These are phyloP conservation scores for Calophaca sinica DNA, from an alignment of 306 rosid genomes.

Conservation along the genomic window DNA sequence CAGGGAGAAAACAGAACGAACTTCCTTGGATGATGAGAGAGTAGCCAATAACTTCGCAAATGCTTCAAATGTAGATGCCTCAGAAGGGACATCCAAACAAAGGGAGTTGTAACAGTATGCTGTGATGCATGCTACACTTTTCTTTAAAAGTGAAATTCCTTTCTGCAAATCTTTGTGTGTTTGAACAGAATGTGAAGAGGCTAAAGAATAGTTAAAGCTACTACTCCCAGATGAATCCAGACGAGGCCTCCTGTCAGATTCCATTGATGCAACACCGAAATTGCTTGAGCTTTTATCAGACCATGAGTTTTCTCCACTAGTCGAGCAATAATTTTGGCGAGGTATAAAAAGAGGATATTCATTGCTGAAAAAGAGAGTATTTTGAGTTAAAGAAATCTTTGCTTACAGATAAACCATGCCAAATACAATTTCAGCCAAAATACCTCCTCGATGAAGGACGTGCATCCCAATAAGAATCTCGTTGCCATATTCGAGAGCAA, in stretches of 20 bases:
- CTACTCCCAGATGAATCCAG: slow-evolving; percentile 78
- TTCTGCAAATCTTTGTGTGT: slow-evolving; percentile 88
- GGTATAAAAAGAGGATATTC: slow-evolving; percentile 97
- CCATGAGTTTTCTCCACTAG: slow-evolving; percentile 90
- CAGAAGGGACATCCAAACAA: slow-evolving; percentile 83
- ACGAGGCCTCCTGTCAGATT: slow-evolving; percentile 82
- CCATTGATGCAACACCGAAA: slow-evolving; percentile 94
- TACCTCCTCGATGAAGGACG: slow-evolving; percentile 91
- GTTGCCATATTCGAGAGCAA: slow-evolving; percentile 97
- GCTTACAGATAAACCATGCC: slow-evolving; percentile 36
- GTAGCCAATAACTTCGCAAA: slow-evolving; percentile 84
- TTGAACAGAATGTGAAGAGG: slow-evolving; percentile 82
- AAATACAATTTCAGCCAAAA: slow-evolving; percentile 37
- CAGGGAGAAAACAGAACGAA: slow-evolving; percentile 73
- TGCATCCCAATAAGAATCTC: slow-evolving; percentile 90
- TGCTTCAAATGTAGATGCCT: slow-evolving; percentile 94
- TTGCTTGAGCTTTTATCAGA: slow-evolving; percentile 92
- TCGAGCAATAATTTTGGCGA: slow-evolving; percentile 87
- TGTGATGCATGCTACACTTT: slow-evolving; percentile 92
- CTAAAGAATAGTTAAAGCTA: slow-evolving; percentile 81
- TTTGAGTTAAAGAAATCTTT: slow-evolving; percentile 45
- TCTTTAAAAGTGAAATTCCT: slow-evolving; percentile 92
- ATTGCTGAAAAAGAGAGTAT: slow-evolving; percentile 63
- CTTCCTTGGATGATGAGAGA: slow-evolving; percentile 94
- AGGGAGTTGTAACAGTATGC: slow-evolving; percentile 85